A percentile compares a stretch with the other conserved stretches of the same genome.
These are phyloP conservation scores for Saccharum spontaneum DNA, from an alignment of 176 grass and related monocot species.

Conservation along the genomic window DNA sequence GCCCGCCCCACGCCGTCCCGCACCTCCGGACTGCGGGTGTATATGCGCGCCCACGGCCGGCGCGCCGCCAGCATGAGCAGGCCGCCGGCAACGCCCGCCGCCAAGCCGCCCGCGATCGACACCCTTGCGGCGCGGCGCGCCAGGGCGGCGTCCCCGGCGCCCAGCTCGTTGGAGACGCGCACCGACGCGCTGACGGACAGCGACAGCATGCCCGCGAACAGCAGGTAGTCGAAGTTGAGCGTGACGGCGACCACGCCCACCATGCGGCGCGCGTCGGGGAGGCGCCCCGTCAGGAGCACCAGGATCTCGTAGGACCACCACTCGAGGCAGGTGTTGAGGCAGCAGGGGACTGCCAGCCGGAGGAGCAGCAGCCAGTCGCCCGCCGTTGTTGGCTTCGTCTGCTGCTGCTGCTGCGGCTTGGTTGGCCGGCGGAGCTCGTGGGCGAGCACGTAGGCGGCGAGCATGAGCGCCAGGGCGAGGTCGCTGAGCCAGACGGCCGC, in stretches of 20 bases:
- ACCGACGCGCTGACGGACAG: constrained; percentile 74
- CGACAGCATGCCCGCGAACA: constrained; percentile 76
- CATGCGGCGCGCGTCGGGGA: constrained; percentile 63
- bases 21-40: constrained; percentile 46
- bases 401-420: background rate
- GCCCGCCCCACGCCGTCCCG: constrained; percentile 53
- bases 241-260: constrained; percentile 74
- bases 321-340: constrained; percentile 87
- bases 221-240: constrained; percentile 95
- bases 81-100: constrained; percentile 40
- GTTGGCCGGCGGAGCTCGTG: constrained; percentile 19
- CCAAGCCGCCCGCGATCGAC: constrained; percentile 38
- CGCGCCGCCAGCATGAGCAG: constrained; percentile 50
- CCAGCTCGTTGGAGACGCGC: constrained; percentile 87
- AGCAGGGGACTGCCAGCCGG: constrained; percentile 59
- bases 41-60: constrained; percentile 52
- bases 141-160: constrained; percentile 41
- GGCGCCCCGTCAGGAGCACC: constrained; percentile 73
- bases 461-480: constrained; percentile 43
- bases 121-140: constrained; percentile 51
- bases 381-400: no score
- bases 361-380: constrained; percentile 40
- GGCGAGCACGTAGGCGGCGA: constrained; percentile 42
- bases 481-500: constrained; percentile 73
- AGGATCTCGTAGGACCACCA: constrained; percentile 99